Evolutionary conservation across 129 eudicot genomes (phyloP), one percentile per base, ranked within the genome.

Genomic region (Gnaphalium uliginosum): DNA sequence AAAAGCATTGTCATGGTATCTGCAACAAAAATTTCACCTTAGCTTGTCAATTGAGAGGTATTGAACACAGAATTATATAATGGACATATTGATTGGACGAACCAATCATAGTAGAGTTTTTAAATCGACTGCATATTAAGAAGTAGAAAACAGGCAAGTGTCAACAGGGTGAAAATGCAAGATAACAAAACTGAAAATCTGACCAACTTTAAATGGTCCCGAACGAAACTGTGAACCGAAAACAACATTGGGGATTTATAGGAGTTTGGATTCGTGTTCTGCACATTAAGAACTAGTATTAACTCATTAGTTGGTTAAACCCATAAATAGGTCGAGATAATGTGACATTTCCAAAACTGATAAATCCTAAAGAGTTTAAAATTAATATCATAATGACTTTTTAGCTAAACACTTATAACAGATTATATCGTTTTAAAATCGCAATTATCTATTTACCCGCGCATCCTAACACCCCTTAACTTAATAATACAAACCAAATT

Each of bases 1-100:
- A 68, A 81, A 94, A 23, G 99, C 85, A 78, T 94, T 90, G 83
- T 94, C 99, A 74, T 94, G 99, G 83, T 94, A 94, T 56, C 99
- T 94, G 93, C 74, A 80, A 57, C 66, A 72, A 72, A 53, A 14
- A 35, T n/a, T n/a, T 32, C 35, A 18, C 66, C 21, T 10, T 24
- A 22, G 32, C 2, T 48, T 29, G 62, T 63, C 17, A 63, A 64
- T 26, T 61, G 13, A 26, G 46, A 60, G 43, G 60, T 22, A 26
- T 15, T 13, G 27, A 18, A 30, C 73, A 39, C 6, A 9, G 8
- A 22, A 73, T 1, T 1, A 53, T 10, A 67, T 65, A 14, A 21
- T 18, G 54, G 65, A 5, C 48, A n/a, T 18, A 10, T 62, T 24
- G 18, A 61, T 11, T 25, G 33, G 8, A 61, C 25, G 8, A 73